Base-by-base conservation (phyloP, 306 rosid species). In the Benincasa hispida region DNA sequence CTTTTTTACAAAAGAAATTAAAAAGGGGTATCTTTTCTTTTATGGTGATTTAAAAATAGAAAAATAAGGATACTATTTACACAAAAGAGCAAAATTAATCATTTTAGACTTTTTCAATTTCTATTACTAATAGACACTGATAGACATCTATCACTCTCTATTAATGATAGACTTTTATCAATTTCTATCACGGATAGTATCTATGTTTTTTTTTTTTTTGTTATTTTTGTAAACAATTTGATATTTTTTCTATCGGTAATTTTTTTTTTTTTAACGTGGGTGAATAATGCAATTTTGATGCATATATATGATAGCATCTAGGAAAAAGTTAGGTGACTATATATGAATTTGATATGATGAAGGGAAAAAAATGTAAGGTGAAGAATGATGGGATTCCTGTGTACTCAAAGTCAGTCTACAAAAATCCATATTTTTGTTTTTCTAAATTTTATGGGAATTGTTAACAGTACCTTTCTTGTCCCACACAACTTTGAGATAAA, bases 401-500 rank as follows among this genome's bases (percentile, higher is more conserved):
- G 75, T 77, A 79, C 82, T 76, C 81, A 50, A 28, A 78, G 84
- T 82, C 60, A 77, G 75, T 72, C 57, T 85, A 75, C 80, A 41
- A 61, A 81, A 80, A 74, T 72, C 76, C 66, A 78, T 39, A 30
- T 60, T 47, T 79, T 47, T 81, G 77, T 82, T 57, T 87, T 87
- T 82, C 70, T 80, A 79, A 87, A 88, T 85, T 86, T 76, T 82
- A 83, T 56, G 74, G 87, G 89, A 89, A 88, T 84, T 82, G 87
- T 82, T 84, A 81, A 80, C 17, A 13, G 8, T 15, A 81, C 93
- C 88, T 94, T 93, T 90, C 86, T 81, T 88, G 89, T 80, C 87
- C 92, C 90, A 85, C 78, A 35, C 78, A 75, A 55, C 97, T 92
- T 90, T 94, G 89, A 86, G 93, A 86, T 74, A 94, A 94, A 86